phyloP scores from a whole-genome alignment of 2,329 filamentous ascomycete species.

The Aspergillus ibericus region DNA sequence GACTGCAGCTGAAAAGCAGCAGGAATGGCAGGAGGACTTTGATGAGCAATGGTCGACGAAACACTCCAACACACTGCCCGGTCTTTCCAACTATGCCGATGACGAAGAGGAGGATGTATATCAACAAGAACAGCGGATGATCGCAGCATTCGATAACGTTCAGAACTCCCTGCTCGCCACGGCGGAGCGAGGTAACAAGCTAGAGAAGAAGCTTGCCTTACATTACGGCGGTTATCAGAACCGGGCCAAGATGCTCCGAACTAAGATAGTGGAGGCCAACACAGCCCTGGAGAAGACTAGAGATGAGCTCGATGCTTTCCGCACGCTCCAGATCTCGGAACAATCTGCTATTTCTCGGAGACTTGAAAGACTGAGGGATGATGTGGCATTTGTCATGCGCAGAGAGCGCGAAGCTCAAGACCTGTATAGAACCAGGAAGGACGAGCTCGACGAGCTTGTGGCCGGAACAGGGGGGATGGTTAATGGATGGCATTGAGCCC shows the following conservation, averaged over 20 bases:
- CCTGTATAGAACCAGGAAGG: conserved; percentile 70
- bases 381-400: conserved; percentile 75
- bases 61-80: conserved; percentile 61
- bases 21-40: conserved; percentile 50
- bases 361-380: conserved; percentile 73
- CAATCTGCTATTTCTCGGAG: conserved; percentile 71
- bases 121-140: conserved; percentile 59
- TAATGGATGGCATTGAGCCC: conserved; percentile 41
- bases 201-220: conserved; percentile 89
- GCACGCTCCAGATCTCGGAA: conserved; percentile 75
- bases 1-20: conserved; percentile 52
- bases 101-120: conserved; percentile 70
- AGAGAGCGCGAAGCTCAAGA: conserved; percentile 91
- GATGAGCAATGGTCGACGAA: conserved; percentile 53
- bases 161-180: conserved; percentile 71
- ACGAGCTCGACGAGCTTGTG: conserved; percentile 69
- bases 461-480: conserved; percentile 31
- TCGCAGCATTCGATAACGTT: conserved; percentile 70
- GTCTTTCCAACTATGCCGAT: conserved; percentile 76
- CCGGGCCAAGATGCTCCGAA: conserved; percentile 74
- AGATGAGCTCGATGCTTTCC: conserved; percentile 71
- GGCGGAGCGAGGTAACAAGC: conserved; percentile 78
- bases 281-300: conserved; percentile 72
- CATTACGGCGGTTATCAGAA: conserved; percentile 89
- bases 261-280: conserved; percentile 75